Base-by-base conservation (phyloP, 768 basidiomycete species). In the Agrocybe chaxingu region DNA sequence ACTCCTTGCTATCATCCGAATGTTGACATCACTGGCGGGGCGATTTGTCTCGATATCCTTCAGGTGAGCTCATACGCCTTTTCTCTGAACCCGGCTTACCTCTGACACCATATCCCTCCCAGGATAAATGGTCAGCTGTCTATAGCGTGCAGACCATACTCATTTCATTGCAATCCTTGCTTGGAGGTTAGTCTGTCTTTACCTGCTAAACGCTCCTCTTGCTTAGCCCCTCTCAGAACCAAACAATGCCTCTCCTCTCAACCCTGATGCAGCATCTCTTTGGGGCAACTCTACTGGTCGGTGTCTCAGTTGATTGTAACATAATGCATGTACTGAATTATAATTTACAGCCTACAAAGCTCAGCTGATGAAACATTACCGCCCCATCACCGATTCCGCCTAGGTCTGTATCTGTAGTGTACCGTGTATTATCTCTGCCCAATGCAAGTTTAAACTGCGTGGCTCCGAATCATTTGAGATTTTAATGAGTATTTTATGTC, bases 91-190 rank as follows among this genome's bases (percentile, higher is more conserved):
- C 3, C 12, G 24, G 16, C 5, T 41, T 30, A 43, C 31, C 35
- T 34, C 18, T 19, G 29, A 43, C 12, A 37, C 16, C 10, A 18
- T 48, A 16, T 51, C 34, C 33, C 43, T 42, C 41, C 31, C 54
- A 92, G 88, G 91, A 93, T 68, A 90, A 93, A 62, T 95, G 92
- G 93, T 91, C 89, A 3, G 92, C 93, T 6, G 87, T 94, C 1
- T 92, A 95, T 66, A 91, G 89, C 52, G 92, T 94, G 33, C 89
- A 92, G 57, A 93, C 91, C 0, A 88, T 96, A 37, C 78, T 96
- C 13, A 71, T 95, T 7, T 94, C 92, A 9, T 67, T 96, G 49
- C 93, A 96, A 62, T 91, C 88, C 8, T 71, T 96, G 34, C 77
- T 96, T 42, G 92, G 92, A 58, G 92, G 92, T 92, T 59, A 35